A percentile compares a stretch with the other conserved stretches of the same genome.
phyloP scores from a whole-genome alignment of 495 filamentous ascomycete species.

The Xylaria bambusicola region DNA sequence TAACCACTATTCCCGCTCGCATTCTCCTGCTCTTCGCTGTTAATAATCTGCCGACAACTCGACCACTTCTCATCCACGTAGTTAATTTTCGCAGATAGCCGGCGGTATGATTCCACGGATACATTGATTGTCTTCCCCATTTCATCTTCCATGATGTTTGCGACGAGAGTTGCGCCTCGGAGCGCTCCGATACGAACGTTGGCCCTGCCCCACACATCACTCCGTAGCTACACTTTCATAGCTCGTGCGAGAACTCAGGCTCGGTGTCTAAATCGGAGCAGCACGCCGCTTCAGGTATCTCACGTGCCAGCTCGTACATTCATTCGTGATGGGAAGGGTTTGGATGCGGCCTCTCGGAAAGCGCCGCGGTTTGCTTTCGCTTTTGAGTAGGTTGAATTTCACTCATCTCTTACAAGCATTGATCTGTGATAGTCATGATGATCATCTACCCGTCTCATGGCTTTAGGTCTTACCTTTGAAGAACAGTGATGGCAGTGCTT shows the following conservation, averaged over 20 bases:
- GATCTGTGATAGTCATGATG: too few species aligned
- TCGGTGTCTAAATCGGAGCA: background rate
- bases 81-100: too few species aligned
- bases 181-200: slow-evolving; percentile 6
- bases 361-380: slow-evolving; percentile 67
- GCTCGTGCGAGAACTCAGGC: background rate
- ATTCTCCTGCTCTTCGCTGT: background rate
- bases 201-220: slow-evolving; percentile 20
- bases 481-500: background rate
- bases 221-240: background rate
- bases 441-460: too few species aligned
- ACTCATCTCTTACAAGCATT: slow-evolving; percentile 5
- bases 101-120: slow-evolving; percentile 14
- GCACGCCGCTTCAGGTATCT: background rate
- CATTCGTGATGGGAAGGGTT: slow-evolving; percentile 8
- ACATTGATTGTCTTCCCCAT: background rate
- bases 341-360: slow-evolving; percentile 2
- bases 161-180: slow-evolving; percentile 22
- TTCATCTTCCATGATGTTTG: slow-evolving; percentile 7
- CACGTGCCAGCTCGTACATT: slow-evolving; percentile 5
- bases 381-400: slow-evolving; percentile 66
- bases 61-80: too few species aligned
- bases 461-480: slow-evolving; percentile 1
- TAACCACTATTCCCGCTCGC: too few species aligned
- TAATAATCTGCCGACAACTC: too few species aligned